Evolutionary conservation across 306 rosid genomes (phyloP).

Genomic region (Coriaria nepalensis): DNA sequence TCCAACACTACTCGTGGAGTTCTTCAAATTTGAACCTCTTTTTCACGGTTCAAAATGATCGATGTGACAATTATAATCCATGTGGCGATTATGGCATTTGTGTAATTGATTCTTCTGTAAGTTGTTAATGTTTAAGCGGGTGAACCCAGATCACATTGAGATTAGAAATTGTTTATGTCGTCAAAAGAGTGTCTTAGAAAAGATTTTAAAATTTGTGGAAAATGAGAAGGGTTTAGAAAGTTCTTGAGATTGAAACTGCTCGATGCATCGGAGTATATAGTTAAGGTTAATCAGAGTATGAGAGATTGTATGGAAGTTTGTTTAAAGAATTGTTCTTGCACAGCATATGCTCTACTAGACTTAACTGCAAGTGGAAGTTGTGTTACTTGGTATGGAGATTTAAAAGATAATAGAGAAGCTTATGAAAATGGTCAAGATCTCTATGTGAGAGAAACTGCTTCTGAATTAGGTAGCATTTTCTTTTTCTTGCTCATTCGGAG

Average conservation of each 20-base stretch:
- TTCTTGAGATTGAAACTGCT: constrained; percentile 35
- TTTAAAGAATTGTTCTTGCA: constrained; percentile 43
- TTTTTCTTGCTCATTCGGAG: too few species aligned
- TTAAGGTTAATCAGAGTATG: constrained; percentile 14
- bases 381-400: constrained; percentile 31
- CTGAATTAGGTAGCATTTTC: constrained; percentile 22
- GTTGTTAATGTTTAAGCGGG: neutral
- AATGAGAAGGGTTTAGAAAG: constrained; percentile 55
- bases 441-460: constrained; percentile 35
- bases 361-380: constrained; percentile 43
- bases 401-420: constrained; percentile 34
- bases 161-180: neutral
- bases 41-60: constrained; percentile 20
- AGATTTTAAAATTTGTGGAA: constrained; percentile 16
- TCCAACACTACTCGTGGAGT: constrained; percentile 31
- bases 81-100: constrained; percentile 38
- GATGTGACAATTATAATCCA: constrained; percentile 27
- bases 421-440: constrained; percentile 33
- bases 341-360: constrained; percentile 36
- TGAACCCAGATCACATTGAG: neutral
- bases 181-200: neutral
- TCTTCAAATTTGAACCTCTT: constrained; percentile 18
- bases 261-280: constrained; percentile 30
- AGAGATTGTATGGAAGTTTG: constrained; percentile 31
- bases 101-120: constrained; percentile 14